Conservation (phyloP, 2,329 filamentous ascomycete genomes). For the Pseudogymnoascus sp. region DNA sequence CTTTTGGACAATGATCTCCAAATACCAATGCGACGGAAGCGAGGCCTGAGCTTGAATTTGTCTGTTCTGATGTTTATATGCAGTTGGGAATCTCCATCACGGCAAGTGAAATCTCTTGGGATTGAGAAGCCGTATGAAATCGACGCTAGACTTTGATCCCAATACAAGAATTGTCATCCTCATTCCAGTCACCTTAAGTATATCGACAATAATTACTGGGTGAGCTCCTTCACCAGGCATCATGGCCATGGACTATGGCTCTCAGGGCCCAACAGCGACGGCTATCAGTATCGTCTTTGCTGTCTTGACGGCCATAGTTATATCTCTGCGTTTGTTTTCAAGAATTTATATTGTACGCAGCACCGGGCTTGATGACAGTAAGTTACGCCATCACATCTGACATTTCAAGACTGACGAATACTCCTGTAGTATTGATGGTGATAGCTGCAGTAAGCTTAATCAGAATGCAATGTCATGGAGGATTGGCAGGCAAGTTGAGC, state of each 20-base stretch:
- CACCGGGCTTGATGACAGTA: constrained; percentile 8
- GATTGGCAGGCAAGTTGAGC: background rate
- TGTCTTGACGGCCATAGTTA: constrained; percentile 4
- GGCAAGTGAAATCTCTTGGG: background rate
- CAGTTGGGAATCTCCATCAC: background rate
- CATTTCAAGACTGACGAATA: background rate
- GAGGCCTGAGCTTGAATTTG: background rate
- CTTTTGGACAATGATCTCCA: background rate
- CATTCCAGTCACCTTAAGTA: background rate
- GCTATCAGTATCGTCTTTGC: constrained; percentile 9
- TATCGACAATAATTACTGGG: background rate
- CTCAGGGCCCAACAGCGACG: background rate
- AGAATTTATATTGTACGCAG: constrained; percentile 7
- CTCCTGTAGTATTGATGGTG: constrained; percentile 4
- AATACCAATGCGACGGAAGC: background rate
- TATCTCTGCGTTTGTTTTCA: constrained; percentile 8
- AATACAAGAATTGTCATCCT: background rate
- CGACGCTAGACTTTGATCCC: background rate
- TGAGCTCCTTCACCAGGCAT: background rate
- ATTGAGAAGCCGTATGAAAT: background rate
- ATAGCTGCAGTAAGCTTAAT: background rate
- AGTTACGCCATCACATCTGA: background rate
- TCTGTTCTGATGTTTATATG: constrained; percentile 6
- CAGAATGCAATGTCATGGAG: background rate
- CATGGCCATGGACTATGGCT: constrained; percentile 4